Evolutionary conservation across 2,329 filamentous ascomycete genomes (phyloP).

Genomic region (Phyllosticta citribraziliensis): DNA sequence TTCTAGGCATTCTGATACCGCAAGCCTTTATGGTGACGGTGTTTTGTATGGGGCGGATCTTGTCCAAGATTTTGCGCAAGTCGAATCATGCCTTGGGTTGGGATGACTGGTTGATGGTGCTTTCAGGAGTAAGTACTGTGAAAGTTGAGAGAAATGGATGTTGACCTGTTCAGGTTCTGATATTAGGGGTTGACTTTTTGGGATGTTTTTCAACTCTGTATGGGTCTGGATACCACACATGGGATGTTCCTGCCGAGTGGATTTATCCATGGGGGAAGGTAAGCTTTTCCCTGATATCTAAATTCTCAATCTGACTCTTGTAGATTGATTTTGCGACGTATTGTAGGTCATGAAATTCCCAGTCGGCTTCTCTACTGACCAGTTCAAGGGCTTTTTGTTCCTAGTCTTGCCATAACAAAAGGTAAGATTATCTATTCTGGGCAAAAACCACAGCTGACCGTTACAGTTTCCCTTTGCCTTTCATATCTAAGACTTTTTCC

Average conservation of each 20-base stretch:
- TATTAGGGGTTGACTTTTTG: constrained; percentile 20
- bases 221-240: constrained; percentile 22
- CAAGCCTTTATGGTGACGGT: constrained; percentile 13
- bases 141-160: background rate
- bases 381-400: constrained; percentile 17
- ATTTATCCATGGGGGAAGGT: constrained; percentile 6
- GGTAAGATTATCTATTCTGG: constrained; percentile 15
- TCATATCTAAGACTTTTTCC: constrained; percentile 19
- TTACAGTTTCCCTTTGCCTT: background rate
- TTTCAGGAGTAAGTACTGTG: constrained; percentile 15
- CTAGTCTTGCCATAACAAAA: constrained; percentile 20
- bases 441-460: constrained; percentile 6
- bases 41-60: constrained; percentile 10
- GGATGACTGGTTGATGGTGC: constrained; percentile 22
- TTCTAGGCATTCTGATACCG: constrained; percentile 18
- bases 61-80: constrained; percentile 18
- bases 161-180: constrained; percentile 1
- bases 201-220: constrained; percentile 19
- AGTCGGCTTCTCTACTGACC: background rate
- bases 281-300: background rate
- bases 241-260: constrained; percentile 11
- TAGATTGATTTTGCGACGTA: constrained; percentile 9
- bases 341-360: background rate
- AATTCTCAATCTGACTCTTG: constrained; percentile 15
- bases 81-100: constrained; percentile 17